Base-by-base conservation (phyloP, 2,329 filamentous ascomycete species). In the Verticillium nonalfalfae region DNA sequence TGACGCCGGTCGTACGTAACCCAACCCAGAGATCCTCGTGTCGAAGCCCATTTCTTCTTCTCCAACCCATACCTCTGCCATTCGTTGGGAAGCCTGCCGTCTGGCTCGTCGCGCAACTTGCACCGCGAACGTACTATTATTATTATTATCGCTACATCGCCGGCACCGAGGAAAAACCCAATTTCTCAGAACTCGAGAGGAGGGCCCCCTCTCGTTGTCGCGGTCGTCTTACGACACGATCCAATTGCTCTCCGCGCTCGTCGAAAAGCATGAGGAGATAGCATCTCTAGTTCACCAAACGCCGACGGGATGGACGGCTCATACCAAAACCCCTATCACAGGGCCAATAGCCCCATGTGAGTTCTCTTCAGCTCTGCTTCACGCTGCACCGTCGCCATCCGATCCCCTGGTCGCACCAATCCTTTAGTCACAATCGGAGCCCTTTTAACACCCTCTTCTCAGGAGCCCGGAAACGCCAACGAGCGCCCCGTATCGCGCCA, bases 401-500 rank as follows among this genome's bases (percentile, higher is more conserved):
- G 26, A 14, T 33, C 35, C 7, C 13, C 21, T 10, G 15, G 31
- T 11, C 7, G n/a, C 11, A 21, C 6, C 54, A 21, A 13, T 21
- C 4, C 4, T 21, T 13, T 5, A 21, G 54, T 56, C 26, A 11
- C 11, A 10, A 31, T 7, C 6, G 26, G 26, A 36, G 21, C 7
- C 31, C 45, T 21, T 34, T 26, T 40, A 40, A n/a, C 52, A 14
- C 13, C 15, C 33, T 50, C n/a, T 14, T 21, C 35, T 4, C 26
- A 65, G 63, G 39, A 65, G 63, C 61, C 63, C 64, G 9, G 63
- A 65, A 21, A 64, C 63, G 11, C 64, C 64, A 14, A 59, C 71
- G 21, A 70, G 67, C 60, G 72, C 68, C 62, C 69, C 75, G 33
- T 97, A 93, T 76, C 90, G 90, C 73, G 86, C 92, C 59, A 96